Conservation (phyloP, 2,329 filamentous ascomycete species). For the Monosporascus ibericus region DNA sequence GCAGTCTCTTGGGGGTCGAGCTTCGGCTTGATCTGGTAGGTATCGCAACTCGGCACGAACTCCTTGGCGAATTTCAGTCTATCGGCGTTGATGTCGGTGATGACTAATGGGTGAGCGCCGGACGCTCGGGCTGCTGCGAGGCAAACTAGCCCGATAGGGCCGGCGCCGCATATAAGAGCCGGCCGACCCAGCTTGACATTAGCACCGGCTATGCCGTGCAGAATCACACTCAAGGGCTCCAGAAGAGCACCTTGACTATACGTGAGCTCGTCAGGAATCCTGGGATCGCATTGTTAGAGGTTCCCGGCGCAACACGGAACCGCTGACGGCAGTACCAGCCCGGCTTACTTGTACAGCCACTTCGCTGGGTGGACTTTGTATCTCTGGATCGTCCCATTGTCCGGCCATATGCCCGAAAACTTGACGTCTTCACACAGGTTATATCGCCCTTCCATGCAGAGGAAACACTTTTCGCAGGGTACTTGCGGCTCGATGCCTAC, state of each 20-base stretch:
- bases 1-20: slow-evolving; percentile 44
- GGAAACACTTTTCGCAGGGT: slow-evolving; percentile 54
- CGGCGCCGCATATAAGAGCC: slow-evolving; percentile 54
- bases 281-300: neutral
- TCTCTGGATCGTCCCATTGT: slow-evolving; percentile 54
- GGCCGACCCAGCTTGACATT: slow-evolving; percentile 48
- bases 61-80: slow-evolving; percentile 52
- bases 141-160: slow-evolving; percentile 56
- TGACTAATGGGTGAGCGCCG: slow-evolving; percentile 56
- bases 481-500: slow-evolving; percentile 63
- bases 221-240: slow-evolving; percentile 57
- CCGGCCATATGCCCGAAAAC: slow-evolving; percentile 57
- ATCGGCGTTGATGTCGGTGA: slow-evolving; percentile 54
- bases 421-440: slow-evolving; percentile 58
- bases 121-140: slow-evolving; percentile 53
- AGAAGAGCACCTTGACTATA: slow-evolving; percentile 57
- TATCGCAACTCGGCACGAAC: slow-evolving; percentile 47
- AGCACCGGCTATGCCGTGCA: slow-evolving; percentile 52
- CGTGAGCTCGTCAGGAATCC: slow-evolving; percentile 47
- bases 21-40: slow-evolving; percentile 45
- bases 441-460: slow-evolving; percentile 54
- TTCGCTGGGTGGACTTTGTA: slow-evolving; percentile 57
- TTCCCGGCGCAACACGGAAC: neutral
- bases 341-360: slow-evolving; percentile 45
- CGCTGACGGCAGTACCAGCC: neutral